These are phyloP conservation scores for Escovopsis weberi DNA, from an alignment of 2,329 filamentous ascomycete species.

Conservation along the genomic window DNA sequence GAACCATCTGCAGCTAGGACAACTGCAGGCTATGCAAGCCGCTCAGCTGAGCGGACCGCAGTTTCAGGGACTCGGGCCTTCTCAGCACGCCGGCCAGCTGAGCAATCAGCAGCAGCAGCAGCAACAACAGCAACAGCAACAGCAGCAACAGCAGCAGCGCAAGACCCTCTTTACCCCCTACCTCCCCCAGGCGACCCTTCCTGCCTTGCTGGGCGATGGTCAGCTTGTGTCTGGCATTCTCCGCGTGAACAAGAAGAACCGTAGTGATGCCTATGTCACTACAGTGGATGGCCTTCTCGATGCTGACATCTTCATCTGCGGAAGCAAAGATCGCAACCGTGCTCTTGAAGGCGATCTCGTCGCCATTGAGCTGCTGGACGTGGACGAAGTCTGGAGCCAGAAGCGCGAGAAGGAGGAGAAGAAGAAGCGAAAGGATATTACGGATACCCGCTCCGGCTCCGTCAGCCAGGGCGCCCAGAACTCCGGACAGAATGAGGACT, in stretches of 20 bases:
- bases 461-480: conserved; percentile 57
- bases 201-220: conserved; percentile 77
- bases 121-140: conserved; percentile 46
- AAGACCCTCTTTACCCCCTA: conserved; percentile 99
- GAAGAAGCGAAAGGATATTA: conserved; percentile 99
- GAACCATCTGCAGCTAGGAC: conserved; percentile 75
- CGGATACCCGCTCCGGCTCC: conserved; percentile 69
- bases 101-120: conserved; percentile 57
- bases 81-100: conserved; percentile 57
- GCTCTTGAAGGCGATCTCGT: conserved; percentile 93
- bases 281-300: conserved; percentile 77
- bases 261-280: conserved; percentile 94
- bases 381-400: conserved; percentile 96
- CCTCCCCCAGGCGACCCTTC: conserved; percentile 83
- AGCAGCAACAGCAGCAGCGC: conserved; percentile 74
- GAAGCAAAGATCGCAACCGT: conserved; percentile 96
- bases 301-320: conserved; percentile 98
- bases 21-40: conserved; percentile 84
- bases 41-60: conserved; percentile 69
- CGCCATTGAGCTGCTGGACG: conserved; percentile 87
- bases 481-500: conserved; percentile 45
- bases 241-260: conserved; percentile 98
- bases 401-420: conserved; percentile 99
- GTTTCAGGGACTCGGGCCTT: conserved; percentile 51
- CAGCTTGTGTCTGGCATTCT: conserved; percentile 93